These are phyloP conservation scores for Amylocarpus encephaloides DNA, from an alignment of 2,329 filamentous ascomycete species.

Conservation along the genomic window DNA sequence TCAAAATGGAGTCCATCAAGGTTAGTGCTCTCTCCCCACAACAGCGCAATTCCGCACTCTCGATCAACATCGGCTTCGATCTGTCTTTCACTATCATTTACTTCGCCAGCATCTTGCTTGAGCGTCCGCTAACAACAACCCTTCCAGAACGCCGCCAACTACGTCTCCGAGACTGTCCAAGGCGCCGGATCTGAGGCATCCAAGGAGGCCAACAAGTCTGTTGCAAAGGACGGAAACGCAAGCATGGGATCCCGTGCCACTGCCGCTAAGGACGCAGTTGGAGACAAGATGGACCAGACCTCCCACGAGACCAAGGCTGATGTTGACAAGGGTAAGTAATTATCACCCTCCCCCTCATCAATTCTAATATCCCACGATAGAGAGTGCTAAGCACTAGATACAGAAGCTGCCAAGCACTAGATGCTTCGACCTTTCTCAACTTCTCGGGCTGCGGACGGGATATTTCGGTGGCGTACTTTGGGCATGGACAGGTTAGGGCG, in stretches of 20 bases:
- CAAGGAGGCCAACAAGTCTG: constrained; percentile 54
- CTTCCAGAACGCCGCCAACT: constrained; percentile 45
- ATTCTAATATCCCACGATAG: background rate
- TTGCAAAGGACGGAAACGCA: constrained; percentile 46
- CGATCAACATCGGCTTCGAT: background rate
- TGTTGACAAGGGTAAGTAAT: constrained; percentile 40
- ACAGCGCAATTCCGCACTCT: background rate
- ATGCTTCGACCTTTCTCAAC: constrained; percentile 4
- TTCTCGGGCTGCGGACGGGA: no score
- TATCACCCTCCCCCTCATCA: background rate
- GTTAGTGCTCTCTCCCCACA: constrained; percentile 13
- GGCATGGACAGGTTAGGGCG: no score
- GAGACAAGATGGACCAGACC: constrained; percentile 47
- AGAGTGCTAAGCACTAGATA: constrained; percentile 4
- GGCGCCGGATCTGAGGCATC: constrained; percentile 41
- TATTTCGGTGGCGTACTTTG: no score
- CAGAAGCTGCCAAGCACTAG: constrained; percentile 33
- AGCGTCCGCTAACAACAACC: background rate
- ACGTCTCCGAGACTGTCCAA: constrained; percentile 49
- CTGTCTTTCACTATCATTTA: background rate
- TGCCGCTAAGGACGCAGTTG: constrained; percentile 44
- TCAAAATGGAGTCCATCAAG: constrained; percentile 34
- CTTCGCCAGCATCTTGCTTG: background rate
- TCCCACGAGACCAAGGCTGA: constrained; percentile 43
- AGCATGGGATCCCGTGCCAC: constrained; percentile 39